Evolutionary conservation across 768 basidiomycete species (phyloP).

Genomic region (Candolleomyces aberdarensis): DNA sequence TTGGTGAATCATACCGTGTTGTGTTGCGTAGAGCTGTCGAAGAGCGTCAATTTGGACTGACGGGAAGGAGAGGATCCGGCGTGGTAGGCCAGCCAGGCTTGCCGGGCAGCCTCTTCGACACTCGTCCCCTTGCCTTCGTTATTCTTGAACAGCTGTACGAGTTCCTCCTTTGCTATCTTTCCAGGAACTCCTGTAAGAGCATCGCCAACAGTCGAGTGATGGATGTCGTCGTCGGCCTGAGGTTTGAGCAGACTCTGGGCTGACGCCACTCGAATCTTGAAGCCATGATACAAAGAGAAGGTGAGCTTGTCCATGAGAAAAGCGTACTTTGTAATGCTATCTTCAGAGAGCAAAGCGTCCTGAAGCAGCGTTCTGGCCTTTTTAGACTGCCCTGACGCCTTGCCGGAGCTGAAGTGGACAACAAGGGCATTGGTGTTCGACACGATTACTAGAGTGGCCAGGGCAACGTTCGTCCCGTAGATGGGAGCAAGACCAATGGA

Average conservation of each 20-base stretch:
- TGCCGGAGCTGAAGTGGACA: slow-evolving; percentile 18
- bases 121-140: slow-evolving; percentile 17
- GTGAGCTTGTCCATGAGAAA: slow-evolving; percentile 48
- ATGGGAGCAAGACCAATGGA: slow-evolving; percentile 41
- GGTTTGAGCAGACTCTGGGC: slow-evolving; percentile 14
- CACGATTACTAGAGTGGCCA: slow-evolving; percentile 39
- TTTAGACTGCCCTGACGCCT: background rate
- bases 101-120: slow-evolving; percentile 24
- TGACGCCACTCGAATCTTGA: slow-evolving; percentile 26
- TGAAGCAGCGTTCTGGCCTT: slow-evolving; percentile 21
- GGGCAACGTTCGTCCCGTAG: slow-evolving; percentile 30
- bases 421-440: slow-evolving; percentile 32
- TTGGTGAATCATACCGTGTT: background rate
- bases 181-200: background rate
- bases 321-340: slow-evolving; percentile 28
- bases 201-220: background rate
- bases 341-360: slow-evolving; percentile 28
- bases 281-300: slow-evolving; percentile 36
- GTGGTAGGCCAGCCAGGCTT: slow-evolving; percentile 44
- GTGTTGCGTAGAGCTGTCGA: background rate
- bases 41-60: background rate
- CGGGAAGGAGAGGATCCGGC: background rate
- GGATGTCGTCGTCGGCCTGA: background rate
- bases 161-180: slow-evolving; percentile 9
- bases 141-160: slow-evolving; percentile 26